Conservation (phyloP, 2,329 filamentous ascomycete genomes). For the Delphinella strobiligena region DNA sequence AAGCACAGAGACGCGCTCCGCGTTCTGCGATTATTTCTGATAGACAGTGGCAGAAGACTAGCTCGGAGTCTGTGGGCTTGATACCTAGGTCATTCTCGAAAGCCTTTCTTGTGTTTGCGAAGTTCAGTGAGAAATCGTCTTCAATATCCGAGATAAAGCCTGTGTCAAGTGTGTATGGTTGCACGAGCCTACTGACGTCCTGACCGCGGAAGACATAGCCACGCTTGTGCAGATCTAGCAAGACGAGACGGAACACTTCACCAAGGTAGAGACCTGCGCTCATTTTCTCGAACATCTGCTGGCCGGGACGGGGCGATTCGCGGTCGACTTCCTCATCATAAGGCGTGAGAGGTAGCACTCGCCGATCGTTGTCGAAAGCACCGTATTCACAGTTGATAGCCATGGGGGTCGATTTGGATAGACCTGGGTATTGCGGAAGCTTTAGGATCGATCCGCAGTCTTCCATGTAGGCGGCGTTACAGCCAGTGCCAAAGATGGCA, state of each 20-base stretch:
- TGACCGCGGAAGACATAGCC: conserved; percentile 68
- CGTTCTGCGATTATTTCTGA: conserved; percentile 22
- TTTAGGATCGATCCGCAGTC: conserved; percentile 71
- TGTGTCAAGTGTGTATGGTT: conserved; percentile 76
- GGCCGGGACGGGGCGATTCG: conserved; percentile 80
- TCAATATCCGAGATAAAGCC: conserved; percentile 86
- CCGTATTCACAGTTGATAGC: conserved; percentile 98
- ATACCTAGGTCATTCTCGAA: conserved; percentile 17
- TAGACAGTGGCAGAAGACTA: conserved; percentile 17
- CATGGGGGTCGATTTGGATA: conserved; percentile 77
- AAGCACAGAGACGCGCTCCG: conserved; percentile 24
- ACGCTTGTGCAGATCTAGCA: conserved; percentile 72
- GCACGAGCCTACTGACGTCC: conserved; percentile 62
- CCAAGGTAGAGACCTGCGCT: conserved; percentile 89
- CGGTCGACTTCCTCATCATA: conserved; percentile 85
- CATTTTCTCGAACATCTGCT: conserved; percentile 98
- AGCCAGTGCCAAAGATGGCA: conserved; percentile 88
- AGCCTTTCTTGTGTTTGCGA: conserved; percentile 13
- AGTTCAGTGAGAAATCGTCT: conserved; percentile 35
- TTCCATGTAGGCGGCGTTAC: conserved; percentile 92
- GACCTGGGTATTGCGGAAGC: conserved; percentile 57
- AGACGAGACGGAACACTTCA: conserved; percentile 81
- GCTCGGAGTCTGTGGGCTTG: conserved; percentile 14
- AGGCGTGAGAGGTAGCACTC: conserved; percentile 72
- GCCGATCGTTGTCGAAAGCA: conserved; percentile 90